Evolutionary conservation across 208 protist species (phyloP), one percentile per base, ranked within the genome.

Genomic region (Crithidia bombi): DNA sequence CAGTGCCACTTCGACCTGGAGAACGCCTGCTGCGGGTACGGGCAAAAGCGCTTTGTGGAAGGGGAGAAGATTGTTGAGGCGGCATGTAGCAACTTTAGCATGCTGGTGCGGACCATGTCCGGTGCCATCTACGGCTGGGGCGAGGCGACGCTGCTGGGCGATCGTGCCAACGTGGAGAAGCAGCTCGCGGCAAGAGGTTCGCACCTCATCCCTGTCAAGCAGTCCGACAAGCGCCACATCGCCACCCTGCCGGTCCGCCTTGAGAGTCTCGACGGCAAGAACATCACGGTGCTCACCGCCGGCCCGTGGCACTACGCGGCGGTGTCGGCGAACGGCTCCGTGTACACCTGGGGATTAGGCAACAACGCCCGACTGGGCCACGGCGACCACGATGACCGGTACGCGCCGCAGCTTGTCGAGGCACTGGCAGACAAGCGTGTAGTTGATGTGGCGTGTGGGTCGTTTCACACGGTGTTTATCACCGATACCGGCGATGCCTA

Each of bases 301-400:
- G 90, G 90, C n/a, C 85, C 85, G 54, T 95, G 90, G 87, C 90
- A 95, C 85, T 87, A 85, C 26, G 86, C 79, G 38, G 90, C 83
- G 3, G 65, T 92, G 47, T 77, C 68, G 19, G 41, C 26, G 17
- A 49, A 79, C 36, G 87, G 85, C 15, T 63, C 62, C 5, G 86
- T 89, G 32, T 92, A 90, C 75, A 90, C 86, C 57, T 95, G 90
- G 87, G 90, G 90, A 26, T 19, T 91, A 9, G 90, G 90, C 65
- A 88, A 88, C 65, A 86, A 87, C 67, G 90, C 85, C 21, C 79
- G 87, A 11, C 83, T 95, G 44, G 90, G 90, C 19, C 90, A 95
- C 73, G 90, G 86, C 59, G 71, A 80, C 69, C 70, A 86, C 52
- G 55, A 71, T 43, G 82, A 91, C 62, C 66, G 75, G 14, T 56